A percentile compares a stretch with the other conserved stretches of the same genome.
phyloP scores from a whole-genome alignment of 1,139 yeast genomes.

The Nakaseomyces nivariensis region DNA sequence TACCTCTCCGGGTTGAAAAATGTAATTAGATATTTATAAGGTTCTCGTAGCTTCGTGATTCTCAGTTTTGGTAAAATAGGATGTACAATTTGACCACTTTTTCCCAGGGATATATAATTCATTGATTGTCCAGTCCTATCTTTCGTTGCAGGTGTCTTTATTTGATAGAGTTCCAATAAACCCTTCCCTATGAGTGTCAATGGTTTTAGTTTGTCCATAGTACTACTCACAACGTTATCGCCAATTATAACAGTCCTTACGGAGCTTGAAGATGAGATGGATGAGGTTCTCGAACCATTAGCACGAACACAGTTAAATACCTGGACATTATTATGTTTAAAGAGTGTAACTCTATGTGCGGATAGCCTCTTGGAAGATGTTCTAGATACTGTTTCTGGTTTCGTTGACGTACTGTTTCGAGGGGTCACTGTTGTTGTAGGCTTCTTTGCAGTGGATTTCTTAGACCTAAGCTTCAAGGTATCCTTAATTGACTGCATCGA shows the following conservation, averaged over 20 bases:
- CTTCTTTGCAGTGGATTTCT: neutral
- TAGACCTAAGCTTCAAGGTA: neutral
- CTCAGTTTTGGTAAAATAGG: conserved; percentile 27
- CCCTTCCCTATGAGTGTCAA: conserved; percentile 21
- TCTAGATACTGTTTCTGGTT: neutral
- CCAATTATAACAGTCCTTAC: conserved; percentile 1
- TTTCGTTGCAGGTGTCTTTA: conserved; percentile 12
- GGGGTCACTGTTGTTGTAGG: neutral
- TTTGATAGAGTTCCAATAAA: conserved; percentile 24
- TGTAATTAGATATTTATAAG: conserved; percentile 12
- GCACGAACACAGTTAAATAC: conserved; percentile 13
- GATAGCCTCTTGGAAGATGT: conserved; percentile 17
- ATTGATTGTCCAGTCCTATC: conserved; percentile 15
- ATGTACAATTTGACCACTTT: conserved; percentile 24
- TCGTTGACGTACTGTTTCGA: neutral
- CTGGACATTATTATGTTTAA: conserved; percentile 20
- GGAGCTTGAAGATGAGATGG: conserved; percentile 10
- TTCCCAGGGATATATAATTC: conserved; percentile 28
- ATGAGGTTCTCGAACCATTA: conserved; percentile 6
- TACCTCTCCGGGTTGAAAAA: conserved; percentile 25
- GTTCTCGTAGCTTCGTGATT: conserved; percentile 12
- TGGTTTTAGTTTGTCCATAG: conserved; percentile 9
- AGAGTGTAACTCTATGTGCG: conserved; percentile 25
- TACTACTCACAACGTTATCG: conserved; percentile 3
- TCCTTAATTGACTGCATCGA: conserved; percentile 3